phyloP scores from a whole-genome alignment of 2,329 filamentous ascomycete species.

The Periconia digitata region DNA sequence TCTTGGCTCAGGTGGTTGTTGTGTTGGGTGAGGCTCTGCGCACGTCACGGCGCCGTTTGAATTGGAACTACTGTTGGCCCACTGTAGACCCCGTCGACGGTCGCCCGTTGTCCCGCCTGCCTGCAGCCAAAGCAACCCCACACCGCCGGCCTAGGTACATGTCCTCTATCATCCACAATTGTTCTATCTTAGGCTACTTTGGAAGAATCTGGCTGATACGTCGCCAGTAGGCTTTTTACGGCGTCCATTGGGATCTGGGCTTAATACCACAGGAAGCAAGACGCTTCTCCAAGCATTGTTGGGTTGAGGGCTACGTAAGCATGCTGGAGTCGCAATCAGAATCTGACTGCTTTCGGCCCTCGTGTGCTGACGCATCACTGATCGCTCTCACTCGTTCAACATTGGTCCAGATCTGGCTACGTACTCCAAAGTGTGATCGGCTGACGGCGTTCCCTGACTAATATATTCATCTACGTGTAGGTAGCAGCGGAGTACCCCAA shows the following conservation, averaged over 20 bases:
- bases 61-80: constrained; percentile 18
- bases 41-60: constrained; percentile 20
- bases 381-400: too few species aligned
- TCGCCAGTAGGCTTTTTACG: too few species aligned
- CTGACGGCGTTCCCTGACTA: too few species aligned
- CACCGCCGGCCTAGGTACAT: background rate
- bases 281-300: background rate
- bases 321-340: background rate
- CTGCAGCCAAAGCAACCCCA: background rate
- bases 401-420: too few species aligned
- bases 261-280: background rate
- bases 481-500: too few species aligned
- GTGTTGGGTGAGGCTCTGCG: constrained; percentile 30
- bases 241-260: too few species aligned
- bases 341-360: background rate
- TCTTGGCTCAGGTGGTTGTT: constrained; percentile 18
- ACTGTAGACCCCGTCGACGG: background rate
- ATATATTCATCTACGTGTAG: too few species aligned
- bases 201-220: too few species aligned
- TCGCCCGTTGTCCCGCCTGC: too few species aligned
- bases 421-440: too few species aligned
- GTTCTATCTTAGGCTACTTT: too few species aligned
- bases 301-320: background rate
- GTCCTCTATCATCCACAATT: background rate
- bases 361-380: too few species aligned